Evolutionary conservation across 805 yeast genomes (phyloP), one percentile per base, ranked within the genome.

Genomic region (Candida quercuum): DNA sequence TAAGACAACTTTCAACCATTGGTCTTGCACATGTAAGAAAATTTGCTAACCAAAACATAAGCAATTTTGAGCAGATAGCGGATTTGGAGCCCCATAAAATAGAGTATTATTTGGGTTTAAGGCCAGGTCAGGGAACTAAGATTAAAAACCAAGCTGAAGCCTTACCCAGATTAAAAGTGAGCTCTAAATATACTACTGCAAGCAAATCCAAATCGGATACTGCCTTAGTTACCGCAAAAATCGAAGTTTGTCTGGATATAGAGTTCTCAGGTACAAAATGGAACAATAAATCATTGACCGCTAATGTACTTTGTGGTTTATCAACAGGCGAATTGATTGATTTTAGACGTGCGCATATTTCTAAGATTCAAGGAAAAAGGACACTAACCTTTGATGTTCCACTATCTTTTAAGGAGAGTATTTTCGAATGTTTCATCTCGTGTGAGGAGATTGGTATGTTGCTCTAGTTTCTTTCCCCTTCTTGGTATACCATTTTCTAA

Each of bases 1-100:
- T 75, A n/a, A 52, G 67, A 34, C 81, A 76, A 38, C 37, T 76
- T 10, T 68, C 67, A 20, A 72, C 69, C 6, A 54, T 76, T 16
- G 78, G 76, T 0, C 40, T 64, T 3, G 65, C 60, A 0, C 56
- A 66, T 19, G 64, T 69, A 0, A 53, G 67, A 28, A 64, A 61
- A 32, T 56, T 73, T 36, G 54, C 57, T 0, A 59, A 54, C 16
- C 61, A 61, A 8, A 56, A 63, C n/a, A 43, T 75, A 3, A 38
- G 35, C 4, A 46, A 48, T 3, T 52, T 74, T 18, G 40, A 49
- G 3, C 62, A 67, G 6, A 42, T 69, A 5, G 33, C 41, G 16
- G 19, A 36, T 0, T 43, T 70, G 22, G 43, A 62, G 2, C 45
- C 58, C 5, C 48, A 47, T 3, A 61, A 63, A 32, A 46, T 75